Evolutionary conservation across 2,329 filamentous ascomycete genomes (phyloP).

Genomic region (Sporothrix pseudoabietina): DNA sequence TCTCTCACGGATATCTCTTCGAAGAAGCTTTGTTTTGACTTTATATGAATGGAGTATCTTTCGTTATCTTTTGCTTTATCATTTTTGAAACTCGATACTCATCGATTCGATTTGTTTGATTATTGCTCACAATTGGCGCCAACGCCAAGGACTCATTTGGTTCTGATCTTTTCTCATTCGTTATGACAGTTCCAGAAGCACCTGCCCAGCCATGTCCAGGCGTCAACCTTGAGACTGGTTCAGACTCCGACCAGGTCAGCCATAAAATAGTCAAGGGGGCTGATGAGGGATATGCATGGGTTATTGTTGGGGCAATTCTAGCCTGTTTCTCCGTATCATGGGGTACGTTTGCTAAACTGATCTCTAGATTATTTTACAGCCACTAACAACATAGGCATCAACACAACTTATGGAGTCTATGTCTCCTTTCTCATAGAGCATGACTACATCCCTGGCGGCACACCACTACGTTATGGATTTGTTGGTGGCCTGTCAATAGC

Average conservation of each 20-base stretch:
- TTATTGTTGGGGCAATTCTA: slow-evolving; percentile 1
- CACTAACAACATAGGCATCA: slow-evolving; percentile 20
- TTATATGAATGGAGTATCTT: not conserved
- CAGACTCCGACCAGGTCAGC: not conserved
- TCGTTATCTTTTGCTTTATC: slow-evolving; percentile 3
- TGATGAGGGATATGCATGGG: slow-evolving; percentile 23
- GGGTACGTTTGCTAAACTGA: not conserved
- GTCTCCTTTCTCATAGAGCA: slow-evolving; percentile 25
- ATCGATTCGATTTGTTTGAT: not conserved
- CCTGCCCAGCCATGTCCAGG: not conserved
- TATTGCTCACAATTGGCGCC: not conserved
- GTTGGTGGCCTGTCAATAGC: slow-evolving; percentile 28
- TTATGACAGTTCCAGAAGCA: slow-evolving; percentile 13
- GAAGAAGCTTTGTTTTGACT: too few relatives aligned
- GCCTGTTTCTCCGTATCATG: slow-evolving; percentile 12
- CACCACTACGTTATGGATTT: slow-evolving; percentile 27
- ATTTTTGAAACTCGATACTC: too few relatives aligned
- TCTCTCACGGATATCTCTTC: not conserved
- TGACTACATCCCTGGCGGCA: slow-evolving; percentile 25
- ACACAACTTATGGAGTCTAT: slow-evolving; percentile 27
- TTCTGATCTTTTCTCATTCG: not conserved
- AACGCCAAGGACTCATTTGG: not conserved
- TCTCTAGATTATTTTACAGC: not conserved
- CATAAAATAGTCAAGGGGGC: not conserved
- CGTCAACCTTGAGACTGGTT: not conserved